Percentiles rank a stretch among this genome's conserved stretches.
These are phyloP conservation scores for Plantago elongata DNA, from an alignment of 257 asterid genomes.

Conservation along the genomic window DNA sequence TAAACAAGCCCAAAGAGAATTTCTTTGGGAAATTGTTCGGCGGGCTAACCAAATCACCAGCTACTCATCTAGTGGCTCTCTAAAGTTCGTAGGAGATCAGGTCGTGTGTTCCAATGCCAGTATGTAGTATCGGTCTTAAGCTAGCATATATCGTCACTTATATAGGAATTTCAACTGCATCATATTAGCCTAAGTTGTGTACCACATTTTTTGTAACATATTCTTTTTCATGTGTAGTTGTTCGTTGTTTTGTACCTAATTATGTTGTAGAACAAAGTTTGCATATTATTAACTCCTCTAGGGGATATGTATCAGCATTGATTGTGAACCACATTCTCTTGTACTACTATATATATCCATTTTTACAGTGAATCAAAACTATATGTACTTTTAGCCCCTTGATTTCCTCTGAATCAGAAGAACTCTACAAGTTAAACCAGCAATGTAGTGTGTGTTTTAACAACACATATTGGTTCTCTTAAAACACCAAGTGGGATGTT, in stretches of 20 bases:
- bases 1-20: constrained; percentile 35
- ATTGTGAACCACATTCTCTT: too few species aligned
- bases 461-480: too few species aligned
- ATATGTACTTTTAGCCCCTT: too few species aligned
- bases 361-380: too few species aligned
- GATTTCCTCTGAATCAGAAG: too few species aligned
- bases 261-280: background rate
- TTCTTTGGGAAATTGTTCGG: constrained; percentile 59
- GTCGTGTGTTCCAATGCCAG: background rate
- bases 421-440: too few species aligned
- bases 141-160: background rate
- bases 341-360: too few species aligned
- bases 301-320: background rate
- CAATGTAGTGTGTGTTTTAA: too few species aligned
- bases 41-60: constrained; percentile 35
- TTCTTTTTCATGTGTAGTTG: constrained; percentile 16
- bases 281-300: background rate
- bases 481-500: too few species aligned
- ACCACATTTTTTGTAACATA: constrained; percentile 24
- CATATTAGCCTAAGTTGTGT: constrained; percentile 3
- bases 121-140: constrained; percentile 8
- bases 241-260: background rate
- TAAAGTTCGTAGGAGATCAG: background rate
- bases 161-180: constrained; percentile 2
- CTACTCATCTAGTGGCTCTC: constrained; percentile 30